Evolutionary conservation across 2,329 filamentous ascomycete species (phyloP).

Genomic region (Alternaria longipes): DNA sequence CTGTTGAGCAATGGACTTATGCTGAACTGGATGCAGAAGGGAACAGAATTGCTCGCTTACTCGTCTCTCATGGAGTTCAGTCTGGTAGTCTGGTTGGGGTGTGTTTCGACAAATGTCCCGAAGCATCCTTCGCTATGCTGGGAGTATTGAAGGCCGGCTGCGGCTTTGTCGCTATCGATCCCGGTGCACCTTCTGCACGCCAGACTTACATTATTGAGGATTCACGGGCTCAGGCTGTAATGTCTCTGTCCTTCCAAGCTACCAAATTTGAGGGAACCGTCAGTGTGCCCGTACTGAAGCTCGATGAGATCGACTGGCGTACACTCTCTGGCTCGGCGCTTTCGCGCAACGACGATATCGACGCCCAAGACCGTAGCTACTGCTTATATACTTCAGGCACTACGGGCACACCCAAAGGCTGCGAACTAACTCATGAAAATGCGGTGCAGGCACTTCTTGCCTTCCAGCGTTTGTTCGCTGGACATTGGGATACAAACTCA

Average conservation of each 20-base stretch:
- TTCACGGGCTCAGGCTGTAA: constrained; percentile 70
- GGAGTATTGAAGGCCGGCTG: constrained; percentile 85
- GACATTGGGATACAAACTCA: constrained; percentile 76
- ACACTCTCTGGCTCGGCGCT: constrained; percentile 48
- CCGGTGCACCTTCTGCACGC: constrained; percentile 74
- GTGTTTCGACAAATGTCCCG: constrained; percentile 85
- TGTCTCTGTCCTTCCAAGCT: constrained; percentile 64
- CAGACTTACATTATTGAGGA: constrained; percentile 82
- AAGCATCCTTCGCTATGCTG: constrained; percentile 83
- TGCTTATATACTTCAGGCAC: constrained; percentile 90
- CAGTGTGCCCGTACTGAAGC: constrained; percentile 55
- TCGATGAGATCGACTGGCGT: constrained; percentile 55
- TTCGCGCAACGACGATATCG: constrained; percentile 31
- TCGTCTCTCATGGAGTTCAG: constrained; percentile 60
- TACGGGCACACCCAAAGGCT: constrained; percentile 86
- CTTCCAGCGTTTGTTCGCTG: constrained; percentile 79
- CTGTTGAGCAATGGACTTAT: constrained; percentile 75
- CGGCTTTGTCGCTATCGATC: constrained; percentile 82
- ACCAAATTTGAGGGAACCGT: constrained; percentile 48
- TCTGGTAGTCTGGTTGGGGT: constrained; percentile 74
- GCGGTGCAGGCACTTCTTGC: constrained; percentile 88
- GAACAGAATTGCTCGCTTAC: constrained; percentile 75
- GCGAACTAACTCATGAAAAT: constrained; percentile 88
- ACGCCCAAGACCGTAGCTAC: constrained; percentile 72
- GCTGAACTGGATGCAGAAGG: constrained; percentile 73